Percentiles rank a stretch among this genome's conserved stretches.
phyloP scores from a whole-genome alignment of 1,284 basidiomycete genomes.

The Ceratobasidium sp. region DNA sequence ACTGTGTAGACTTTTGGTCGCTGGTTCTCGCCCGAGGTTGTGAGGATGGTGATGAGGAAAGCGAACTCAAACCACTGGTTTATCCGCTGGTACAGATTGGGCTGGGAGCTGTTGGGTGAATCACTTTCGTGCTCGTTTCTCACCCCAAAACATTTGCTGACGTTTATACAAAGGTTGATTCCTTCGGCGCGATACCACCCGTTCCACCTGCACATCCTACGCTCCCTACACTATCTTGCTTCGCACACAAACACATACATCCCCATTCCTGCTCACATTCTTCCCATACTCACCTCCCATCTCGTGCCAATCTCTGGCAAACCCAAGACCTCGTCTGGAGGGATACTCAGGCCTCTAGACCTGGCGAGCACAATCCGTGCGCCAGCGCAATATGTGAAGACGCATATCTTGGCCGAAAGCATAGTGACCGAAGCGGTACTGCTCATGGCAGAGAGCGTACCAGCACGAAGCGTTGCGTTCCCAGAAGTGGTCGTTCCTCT shows the following conservation, averaged over 20 bases:
- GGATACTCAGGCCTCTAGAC: constrained; percentile 79
- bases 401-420: constrained; percentile 84
- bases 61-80: constrained; percentile 85
- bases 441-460: constrained; percentile 75
- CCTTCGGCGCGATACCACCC: constrained; percentile 83
- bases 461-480: constrained; percentile 69
- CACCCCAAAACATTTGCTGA: constrained; percentile 37
- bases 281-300: constrained; percentile 85
- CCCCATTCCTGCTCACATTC: constrained; percentile 83
- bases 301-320: constrained; percentile 70
- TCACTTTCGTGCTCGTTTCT: constrained; percentile 36
- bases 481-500: constrained; percentile 93
- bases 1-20: constrained; percentile 97
- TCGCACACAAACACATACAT: constrained; percentile 87
- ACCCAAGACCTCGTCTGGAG: constrained; percentile 78
- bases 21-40: constrained; percentile 86
- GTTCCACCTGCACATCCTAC: constrained; percentile 76
- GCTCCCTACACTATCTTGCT: constrained; percentile 74
- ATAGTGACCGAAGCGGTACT: constrained; percentile 83
- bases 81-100: constrained; percentile 96
- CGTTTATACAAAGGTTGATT: constrained; percentile 67
- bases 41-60: constrained; percentile 66
- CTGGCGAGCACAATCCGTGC: constrained; percentile 87
- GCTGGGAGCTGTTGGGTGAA: constrained; percentile 89
- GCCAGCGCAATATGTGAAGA: constrained; percentile 89